These are phyloP conservation scores for Lentinula aciculospora DNA, from an alignment of 768 basidiomycete genomes.

Conservation along the genomic window DNA sequence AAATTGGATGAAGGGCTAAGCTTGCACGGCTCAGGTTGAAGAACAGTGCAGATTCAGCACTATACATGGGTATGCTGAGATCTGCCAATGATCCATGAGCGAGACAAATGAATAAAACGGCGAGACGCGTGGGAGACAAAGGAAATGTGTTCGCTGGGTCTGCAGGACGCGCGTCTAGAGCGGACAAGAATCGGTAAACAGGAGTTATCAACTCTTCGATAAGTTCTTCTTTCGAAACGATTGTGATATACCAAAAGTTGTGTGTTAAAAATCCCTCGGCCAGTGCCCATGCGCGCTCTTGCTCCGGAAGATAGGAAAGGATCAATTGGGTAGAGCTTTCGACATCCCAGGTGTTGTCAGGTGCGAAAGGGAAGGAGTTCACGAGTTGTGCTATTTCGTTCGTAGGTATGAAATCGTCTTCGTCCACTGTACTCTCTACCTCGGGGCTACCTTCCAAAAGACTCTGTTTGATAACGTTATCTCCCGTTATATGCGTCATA, in stretches of 20 bases:
- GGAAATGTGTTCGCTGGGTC: background rate
- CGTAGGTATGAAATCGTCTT: constrained; percentile 9
- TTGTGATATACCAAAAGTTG: constrained; percentile 16
- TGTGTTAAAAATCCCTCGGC: constrained; percentile 38
- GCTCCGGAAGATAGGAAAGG: constrained; percentile 22
- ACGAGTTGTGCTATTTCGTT: constrained; percentile 18
- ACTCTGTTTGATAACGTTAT: background rate
- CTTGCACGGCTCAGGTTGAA: constrained; percentile 12
- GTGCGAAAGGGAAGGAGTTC: constrained; percentile 19
- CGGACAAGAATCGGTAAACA: background rate
- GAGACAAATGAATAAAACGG: constrained; percentile 25
- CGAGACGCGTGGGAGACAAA: constrained; percentile 20
- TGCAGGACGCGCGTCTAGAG: constrained; percentile 16
- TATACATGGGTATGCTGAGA: constrained; percentile 25
- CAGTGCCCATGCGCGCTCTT: constrained; percentile 34
- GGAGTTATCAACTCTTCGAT: constrained; percentile 35
- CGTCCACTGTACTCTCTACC: background rate
- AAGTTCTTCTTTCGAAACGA: constrained; percentile 11
- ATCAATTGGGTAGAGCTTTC: constrained; percentile 16
- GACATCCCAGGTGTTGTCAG: constrained; percentile 14
- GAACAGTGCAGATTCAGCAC: constrained; percentile 12
- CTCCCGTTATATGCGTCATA: background rate
- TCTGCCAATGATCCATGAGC: constrained; percentile 31
- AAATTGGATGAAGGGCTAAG: constrained; percentile 9
- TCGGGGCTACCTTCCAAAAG: background rate